Evolutionary conservation across 441 rosid species (phyloP).

Genomic region (Biscutella laevigata): DNA sequence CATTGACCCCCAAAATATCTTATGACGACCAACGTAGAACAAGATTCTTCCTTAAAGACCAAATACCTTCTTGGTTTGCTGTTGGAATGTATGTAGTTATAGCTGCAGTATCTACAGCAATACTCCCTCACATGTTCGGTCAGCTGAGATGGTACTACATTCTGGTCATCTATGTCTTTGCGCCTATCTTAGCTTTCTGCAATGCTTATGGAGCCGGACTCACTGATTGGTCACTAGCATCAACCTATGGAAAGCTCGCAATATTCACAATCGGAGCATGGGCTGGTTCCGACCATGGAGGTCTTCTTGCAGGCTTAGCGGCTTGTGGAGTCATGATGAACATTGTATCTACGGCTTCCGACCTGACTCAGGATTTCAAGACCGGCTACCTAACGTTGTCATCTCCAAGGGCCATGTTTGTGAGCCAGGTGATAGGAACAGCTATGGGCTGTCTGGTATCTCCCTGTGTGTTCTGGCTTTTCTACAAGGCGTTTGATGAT

Average conservation of each 20-base stretch:
- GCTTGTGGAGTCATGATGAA: slow-evolving; percentile 92
- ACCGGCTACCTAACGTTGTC: slow-evolving; percentile 84
- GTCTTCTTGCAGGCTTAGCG: slow-evolving; percentile 69
- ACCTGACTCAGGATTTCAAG: slow-evolving; percentile 86
- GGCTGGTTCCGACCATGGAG: slow-evolving; percentile 62
- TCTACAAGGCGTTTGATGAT: slow-evolving; percentile 58
- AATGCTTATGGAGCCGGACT: slow-evolving; percentile 93
- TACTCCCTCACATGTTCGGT: slow-evolving; percentile 56
- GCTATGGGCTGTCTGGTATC: slow-evolving; percentile 61
- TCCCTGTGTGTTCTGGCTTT: slow-evolving; percentile 77
- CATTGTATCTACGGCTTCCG: slow-evolving; percentile 85
- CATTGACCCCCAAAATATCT: slow-evolving; percentile 11
- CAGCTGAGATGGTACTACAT: slow-evolving; percentile 75
- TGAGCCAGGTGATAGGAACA: slow-evolving; percentile 69
- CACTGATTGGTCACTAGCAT: slow-evolving; percentile 89
- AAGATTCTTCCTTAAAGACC: slow-evolving; percentile 63
- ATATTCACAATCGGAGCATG: slow-evolving; percentile 68
- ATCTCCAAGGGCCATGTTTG: slow-evolving; percentile 78
- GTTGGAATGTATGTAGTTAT: slow-evolving; percentile 41
- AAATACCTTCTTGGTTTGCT: slow-evolving; percentile 59
- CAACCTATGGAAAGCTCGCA: slow-evolving; percentile 76
- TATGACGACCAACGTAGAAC: slow-evolving; percentile 43
- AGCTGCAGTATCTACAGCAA: slow-evolving; percentile 38
- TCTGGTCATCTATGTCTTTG: slow-evolving; percentile 47
- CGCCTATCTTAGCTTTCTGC: slow-evolving; percentile 81